A percentile compares a stretch with the other conserved stretches of the same genome.
phyloP scores from a whole-genome alignment of 352 stramenopile genomes.

The Phytophthora ohioensis region DNA sequence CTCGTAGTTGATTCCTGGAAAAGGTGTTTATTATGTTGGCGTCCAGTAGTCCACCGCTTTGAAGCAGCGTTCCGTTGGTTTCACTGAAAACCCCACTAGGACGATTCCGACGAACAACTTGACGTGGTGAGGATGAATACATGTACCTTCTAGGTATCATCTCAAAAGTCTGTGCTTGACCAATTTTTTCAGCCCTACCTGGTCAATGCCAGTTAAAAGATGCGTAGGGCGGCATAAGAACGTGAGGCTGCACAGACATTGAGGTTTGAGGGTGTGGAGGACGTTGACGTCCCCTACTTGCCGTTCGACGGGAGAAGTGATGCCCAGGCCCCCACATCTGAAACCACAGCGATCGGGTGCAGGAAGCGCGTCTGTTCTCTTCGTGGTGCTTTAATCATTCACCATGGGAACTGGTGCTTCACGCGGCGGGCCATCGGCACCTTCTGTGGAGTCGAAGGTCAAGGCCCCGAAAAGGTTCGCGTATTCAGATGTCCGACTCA shows the following conservation, averaged over 20 bases:
- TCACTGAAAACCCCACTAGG: no score
- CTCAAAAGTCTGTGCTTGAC: no score
- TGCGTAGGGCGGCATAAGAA: conserved; percentile 33
- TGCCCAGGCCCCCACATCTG: conserved; percentile 2
- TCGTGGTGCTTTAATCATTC: conserved; percentile 11
- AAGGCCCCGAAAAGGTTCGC: conserved; percentile 41
- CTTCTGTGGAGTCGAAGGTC: conserved; percentile 9
- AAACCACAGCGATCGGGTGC: conserved; percentile 17
- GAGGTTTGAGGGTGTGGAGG: conserved; percentile 16
- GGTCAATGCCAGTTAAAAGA: neutral
- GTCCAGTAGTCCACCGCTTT: no score
- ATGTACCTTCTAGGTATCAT: no score
- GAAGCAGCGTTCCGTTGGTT: no score
- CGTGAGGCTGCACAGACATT: conserved; percentile 2
- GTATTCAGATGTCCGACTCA: conserved; percentile 41
- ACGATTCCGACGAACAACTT: no score
- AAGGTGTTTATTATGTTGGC: no score
- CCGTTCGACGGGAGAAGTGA: neutral
- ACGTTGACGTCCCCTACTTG: conserved; percentile 11
- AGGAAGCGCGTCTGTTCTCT: conserved; percentile 14
- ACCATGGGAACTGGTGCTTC: conserved; percentile 36
- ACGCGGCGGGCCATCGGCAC: conserved; percentile 1
- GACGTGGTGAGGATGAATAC: no score
- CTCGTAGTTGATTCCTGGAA: no score
- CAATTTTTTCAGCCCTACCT: neutral